A percentile compares a stretch with the other conserved stretches of the same genome.
Evolutionary conservation across 192 early-diverging fungal genomes (phyloP).

Genomic region (Backusella tarrabulga): DNA sequence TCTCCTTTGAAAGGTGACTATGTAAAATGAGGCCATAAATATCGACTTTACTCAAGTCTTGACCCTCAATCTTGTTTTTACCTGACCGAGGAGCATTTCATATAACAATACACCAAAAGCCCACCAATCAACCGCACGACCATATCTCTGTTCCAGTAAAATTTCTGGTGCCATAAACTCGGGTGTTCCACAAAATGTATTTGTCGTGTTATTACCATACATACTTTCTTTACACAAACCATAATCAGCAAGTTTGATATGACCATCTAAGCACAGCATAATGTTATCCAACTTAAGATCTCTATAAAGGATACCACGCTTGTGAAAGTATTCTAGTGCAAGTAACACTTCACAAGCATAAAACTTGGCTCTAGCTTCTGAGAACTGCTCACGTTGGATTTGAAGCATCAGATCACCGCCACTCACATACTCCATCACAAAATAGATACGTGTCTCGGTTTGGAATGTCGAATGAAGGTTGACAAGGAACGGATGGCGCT

Average conservation of each 20-base stretch:
- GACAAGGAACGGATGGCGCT: slow-evolving; percentile 93
- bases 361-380: slow-evolving; percentile 83
- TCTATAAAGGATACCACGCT: slow-evolving; percentile 87
- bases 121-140: slow-evolving; percentile 85
- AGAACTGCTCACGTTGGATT: slow-evolving; percentile 90
- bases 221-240: slow-evolving; percentile 86
- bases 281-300: slow-evolving; percentile 86
- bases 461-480: slow-evolving; percentile 97
- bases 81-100: slow-evolving; percentile 73
- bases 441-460: slow-evolving; percentile 92
- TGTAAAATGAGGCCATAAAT: background rate
- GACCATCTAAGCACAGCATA: slow-evolving; percentile 71
- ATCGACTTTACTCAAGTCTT: background rate
- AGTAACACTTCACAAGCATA: slow-evolving; percentile 96
- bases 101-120: slow-evolving; percentile 61
- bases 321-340: slow-evolving; percentile 94
- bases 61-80: background rate
- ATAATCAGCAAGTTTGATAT: slow-evolving; percentile 85
- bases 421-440: slow-evolving; percentile 98
- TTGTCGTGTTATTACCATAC: slow-evolving; percentile 60
- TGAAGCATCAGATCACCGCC: slow-evolving; percentile 99
- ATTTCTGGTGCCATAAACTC: slow-evolving; percentile 92
- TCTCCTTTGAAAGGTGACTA: slow-evolving; percentile 72
- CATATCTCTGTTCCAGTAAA: slow-evolving; percentile 74
- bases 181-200: slow-evolving; percentile 84